phyloP scores from a whole-genome alignment of 2,329 filamentous ascomycete genomes.

The Aspergillus caelatus region DNA sequence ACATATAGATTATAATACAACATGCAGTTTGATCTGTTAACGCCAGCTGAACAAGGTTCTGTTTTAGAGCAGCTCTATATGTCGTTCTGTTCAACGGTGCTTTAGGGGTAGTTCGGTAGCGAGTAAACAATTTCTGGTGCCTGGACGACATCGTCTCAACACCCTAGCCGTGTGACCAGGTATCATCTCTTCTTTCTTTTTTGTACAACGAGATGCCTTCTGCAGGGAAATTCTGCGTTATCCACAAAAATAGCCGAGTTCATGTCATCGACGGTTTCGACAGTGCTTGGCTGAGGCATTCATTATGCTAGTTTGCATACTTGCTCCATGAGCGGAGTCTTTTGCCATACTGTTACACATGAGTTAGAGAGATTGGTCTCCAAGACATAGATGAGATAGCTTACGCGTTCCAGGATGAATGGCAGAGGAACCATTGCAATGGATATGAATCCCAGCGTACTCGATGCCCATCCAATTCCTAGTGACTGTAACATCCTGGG shows the following conservation, averaged over 20 bases:
- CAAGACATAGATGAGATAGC: background rate
- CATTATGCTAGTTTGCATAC: constrained; percentile 5
- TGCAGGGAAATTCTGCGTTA: background rate
- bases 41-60: too few relatives aligned
- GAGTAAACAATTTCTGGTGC: background rate
- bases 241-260: too few relatives aligned
- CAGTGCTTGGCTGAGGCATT: too few relatives aligned
- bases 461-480: constrained; percentile 42
- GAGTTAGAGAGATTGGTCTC: background rate
- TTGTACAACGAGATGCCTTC: background rate
- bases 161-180: background rate
- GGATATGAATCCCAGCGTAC: constrained; percentile 38
- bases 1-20: background rate
- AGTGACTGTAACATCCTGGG: constrained; percentile 36
- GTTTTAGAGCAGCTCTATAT: background rate
- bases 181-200: background rate
- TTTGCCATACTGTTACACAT: constrained; percentile 3
- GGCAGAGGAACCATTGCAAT: constrained; percentile 36
- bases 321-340: constrained; percentile 7
- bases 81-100: background rate
- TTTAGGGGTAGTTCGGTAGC: background rate
- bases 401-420: constrained; percentile 10
- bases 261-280: too few relatives aligned
- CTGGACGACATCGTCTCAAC: background rate
- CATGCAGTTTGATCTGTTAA: background rate